phyloP scores from a whole-genome alignment of 1,139 yeast genomes.

The Suhomyces coccinellae region DNA sequence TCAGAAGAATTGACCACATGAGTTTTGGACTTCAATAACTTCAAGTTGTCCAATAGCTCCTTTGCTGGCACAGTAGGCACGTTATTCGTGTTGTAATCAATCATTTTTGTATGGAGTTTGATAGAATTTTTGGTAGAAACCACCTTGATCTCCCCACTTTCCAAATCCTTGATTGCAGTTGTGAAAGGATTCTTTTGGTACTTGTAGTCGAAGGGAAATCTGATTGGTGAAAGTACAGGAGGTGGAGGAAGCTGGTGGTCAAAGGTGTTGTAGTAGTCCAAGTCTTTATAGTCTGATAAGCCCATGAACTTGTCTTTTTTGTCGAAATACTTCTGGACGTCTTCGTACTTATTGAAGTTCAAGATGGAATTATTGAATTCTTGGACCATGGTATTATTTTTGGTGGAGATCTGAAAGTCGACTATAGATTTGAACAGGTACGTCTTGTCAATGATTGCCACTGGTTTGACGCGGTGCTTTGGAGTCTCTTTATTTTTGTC shows the following conservation, averaged over 20 bases:
- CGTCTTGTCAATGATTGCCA: slow-evolving; percentile 68
- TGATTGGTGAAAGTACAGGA: slow-evolving; percentile 73
- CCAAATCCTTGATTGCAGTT: slow-evolving; percentile 60
- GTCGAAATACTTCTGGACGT: slow-evolving; percentile 46
- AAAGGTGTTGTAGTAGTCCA: slow-evolving; percentile 31
- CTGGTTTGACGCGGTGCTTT: slow-evolving; percentile 52
- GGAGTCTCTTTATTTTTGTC: slow-evolving; percentile 18
- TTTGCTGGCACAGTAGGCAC: slow-evolving; percentile 37
- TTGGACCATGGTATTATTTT: slow-evolving; percentile 51
- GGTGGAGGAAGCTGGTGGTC: slow-evolving; percentile 83
- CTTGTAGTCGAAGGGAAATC: slow-evolving; percentile 68
- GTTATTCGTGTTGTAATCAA: slow-evolving; percentile 33
- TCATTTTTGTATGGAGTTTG: slow-evolving; percentile 49
- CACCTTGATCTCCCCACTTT: slow-evolving; percentile 56
- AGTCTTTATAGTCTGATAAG: slow-evolving; percentile 32
- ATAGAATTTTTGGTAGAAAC: slow-evolving; percentile 38
- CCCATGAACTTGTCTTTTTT: slow-evolving; percentile 36
- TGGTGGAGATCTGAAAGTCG: slow-evolving; percentile 78
- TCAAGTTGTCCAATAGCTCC: slow-evolving; percentile 38
- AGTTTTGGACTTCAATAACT: slow-evolving; percentile 24
- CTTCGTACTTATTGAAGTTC: slow-evolving; percentile 29
- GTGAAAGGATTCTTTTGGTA: slow-evolving; percentile 49
- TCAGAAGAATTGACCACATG: slow-evolving; percentile 32
- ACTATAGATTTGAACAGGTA: slow-evolving; percentile 82
- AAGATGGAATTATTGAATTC: slow-evolving; percentile 30